Conservation (phyloP, 2,329 filamentous ascomycete species). For the Exserohilum rostratum region DNA sequence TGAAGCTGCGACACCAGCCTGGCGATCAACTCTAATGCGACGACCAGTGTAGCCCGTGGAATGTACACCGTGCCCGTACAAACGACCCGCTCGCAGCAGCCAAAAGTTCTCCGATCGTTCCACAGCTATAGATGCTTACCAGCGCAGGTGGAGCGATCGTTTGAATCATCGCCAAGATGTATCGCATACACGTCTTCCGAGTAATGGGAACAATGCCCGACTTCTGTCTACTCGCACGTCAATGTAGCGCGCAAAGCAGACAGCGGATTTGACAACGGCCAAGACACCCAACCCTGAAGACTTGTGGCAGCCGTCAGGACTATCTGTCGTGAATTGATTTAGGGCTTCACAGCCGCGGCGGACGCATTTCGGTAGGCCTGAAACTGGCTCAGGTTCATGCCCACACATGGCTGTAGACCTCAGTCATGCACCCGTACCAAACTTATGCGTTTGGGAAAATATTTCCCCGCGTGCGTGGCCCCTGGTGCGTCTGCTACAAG, state of each 20-base stretch:
- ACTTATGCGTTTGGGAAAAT: conserved; percentile 47
- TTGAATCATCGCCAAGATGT: background rate
- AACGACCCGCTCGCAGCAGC: background rate
- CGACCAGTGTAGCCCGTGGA: background rate
- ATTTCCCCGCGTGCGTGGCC: conserved; percentile 26
- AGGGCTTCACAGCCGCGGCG: background rate
- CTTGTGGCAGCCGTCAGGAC: conserved; percentile 1
- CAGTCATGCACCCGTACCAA: conserved; percentile 34
- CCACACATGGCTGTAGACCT: conserved; percentile 28
- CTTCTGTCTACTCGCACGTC: background rate
- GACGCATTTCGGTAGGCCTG: conserved; percentile 28
- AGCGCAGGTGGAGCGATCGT: background rate
- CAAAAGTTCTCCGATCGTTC: background rate
- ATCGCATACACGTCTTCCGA: background rate
- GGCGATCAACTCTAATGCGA: too few relatives aligned
- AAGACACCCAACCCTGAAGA: background rate
- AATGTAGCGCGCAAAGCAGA: background rate
- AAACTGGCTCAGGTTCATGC: conserved; percentile 44
- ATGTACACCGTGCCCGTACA: background rate
- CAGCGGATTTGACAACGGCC: background rate
- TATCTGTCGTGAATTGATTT: background rate
- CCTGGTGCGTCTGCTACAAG: conserved; percentile 41
- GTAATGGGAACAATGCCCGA: background rate
- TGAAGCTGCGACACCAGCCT: background rate
- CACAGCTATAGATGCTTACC: background rate